Conservation (phyloP, 345 rosid genomes). For the Capsella bursapastoris region DNA sequence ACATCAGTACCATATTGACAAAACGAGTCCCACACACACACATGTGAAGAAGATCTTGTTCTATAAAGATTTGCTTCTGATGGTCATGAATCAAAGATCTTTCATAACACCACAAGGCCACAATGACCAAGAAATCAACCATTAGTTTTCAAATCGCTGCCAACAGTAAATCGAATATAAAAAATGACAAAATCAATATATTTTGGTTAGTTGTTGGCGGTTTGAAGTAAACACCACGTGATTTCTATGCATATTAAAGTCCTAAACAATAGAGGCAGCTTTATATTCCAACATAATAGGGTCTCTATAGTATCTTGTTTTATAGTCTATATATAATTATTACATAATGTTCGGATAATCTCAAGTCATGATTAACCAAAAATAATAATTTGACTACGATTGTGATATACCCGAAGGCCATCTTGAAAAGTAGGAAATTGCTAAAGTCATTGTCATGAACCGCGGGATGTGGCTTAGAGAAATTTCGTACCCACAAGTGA, state of each 20-base stretch:
- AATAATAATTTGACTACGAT: conserved; percentile 5
- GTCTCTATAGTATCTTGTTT: not conserved
- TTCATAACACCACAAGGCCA: conserved; percentile 9
- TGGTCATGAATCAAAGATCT: conserved; percentile 33
- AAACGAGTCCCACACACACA: conserved; percentile 35
- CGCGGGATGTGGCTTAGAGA: conserved; percentile 26
- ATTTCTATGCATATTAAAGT: not conserved
- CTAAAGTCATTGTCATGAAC: conserved; percentile 39
- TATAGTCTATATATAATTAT: not conserved
- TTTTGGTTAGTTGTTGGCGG: not conserved
- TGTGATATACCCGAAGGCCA: conserved; percentile 25
- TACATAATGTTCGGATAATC: conserved; percentile 8
- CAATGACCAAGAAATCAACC: conserved; percentile 28
- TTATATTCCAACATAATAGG: conserved; percentile 25
- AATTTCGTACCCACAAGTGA: conserved; percentile 42
- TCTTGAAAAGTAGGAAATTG: conserved; percentile 36
- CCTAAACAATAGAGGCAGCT: not conserved
- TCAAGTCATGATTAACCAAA: not conserved
- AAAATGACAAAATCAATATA: not conserved
- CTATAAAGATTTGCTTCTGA: conserved; percentile 40
- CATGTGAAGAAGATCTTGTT: conserved; percentile 33
- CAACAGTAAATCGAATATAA: conserved; percentile 30
- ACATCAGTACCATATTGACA: conserved; percentile 30
- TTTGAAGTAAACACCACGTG: conserved; percentile 7
- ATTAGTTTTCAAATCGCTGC: conserved; percentile 1